A percentile compares a stretch with the other conserved stretches of the same genome.
phyloP scores from a whole-genome alignment of 2,329 filamentous ascomycete species.

The Microsporum ferrugineum region DNA sequence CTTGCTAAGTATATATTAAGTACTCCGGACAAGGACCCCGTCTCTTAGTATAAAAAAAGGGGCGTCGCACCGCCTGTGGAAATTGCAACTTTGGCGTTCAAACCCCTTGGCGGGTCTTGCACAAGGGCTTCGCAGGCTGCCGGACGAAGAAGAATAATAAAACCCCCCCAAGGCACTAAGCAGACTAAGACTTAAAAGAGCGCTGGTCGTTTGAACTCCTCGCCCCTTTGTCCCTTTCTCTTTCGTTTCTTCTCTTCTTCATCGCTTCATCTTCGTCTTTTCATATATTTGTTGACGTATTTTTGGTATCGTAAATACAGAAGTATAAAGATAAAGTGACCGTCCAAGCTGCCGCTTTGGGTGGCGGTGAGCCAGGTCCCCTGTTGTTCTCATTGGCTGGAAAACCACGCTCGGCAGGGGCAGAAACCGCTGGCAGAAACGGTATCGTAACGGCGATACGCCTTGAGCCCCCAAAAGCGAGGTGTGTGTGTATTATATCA shows the following conservation, averaged over 20 bases:
- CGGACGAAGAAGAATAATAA: background rate
- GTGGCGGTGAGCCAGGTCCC: background rate
- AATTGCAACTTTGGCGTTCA: background rate
- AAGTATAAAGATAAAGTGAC: background rate
- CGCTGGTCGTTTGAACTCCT: background rate
- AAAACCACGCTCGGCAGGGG: background rate
- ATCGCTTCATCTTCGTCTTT: background rate
- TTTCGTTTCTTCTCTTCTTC: background rate
- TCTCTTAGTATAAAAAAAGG: background rate
- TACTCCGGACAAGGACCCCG: background rate
- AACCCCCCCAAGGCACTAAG: background rate
- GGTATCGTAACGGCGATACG: background rate
- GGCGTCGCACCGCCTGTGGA: background rate
- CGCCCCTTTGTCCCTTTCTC: background rate
- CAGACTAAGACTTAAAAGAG: background rate
- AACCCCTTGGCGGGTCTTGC: background rate
- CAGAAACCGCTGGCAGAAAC: background rate
- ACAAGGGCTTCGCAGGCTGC: background rate
- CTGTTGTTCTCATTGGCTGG: background rate
- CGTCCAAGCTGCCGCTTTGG: background rate
- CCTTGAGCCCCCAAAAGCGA: background rate
- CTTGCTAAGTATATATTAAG: background rate
- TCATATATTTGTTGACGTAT: background rate
- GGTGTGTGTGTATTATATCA: background rate
- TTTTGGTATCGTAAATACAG: background rate